Evolutionary conservation across 768 basidiomycete genomes (phyloP), one percentile per base, ranked within the genome.

Genomic region (Tylopilus balloui): DNA sequence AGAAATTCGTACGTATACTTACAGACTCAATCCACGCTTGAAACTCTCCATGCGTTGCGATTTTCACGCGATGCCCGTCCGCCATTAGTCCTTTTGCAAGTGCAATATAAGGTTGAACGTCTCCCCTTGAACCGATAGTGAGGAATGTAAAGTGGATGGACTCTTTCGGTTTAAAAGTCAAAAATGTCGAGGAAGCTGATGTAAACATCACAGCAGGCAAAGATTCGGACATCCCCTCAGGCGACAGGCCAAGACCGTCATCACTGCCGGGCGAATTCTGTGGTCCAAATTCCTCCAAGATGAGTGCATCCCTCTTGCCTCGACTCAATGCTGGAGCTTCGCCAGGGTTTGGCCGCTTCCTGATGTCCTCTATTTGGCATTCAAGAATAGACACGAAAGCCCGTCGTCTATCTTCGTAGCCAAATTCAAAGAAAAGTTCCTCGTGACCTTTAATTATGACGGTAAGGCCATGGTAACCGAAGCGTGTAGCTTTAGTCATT

Each of bases 81-180:
- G 83, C 81, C 69, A 90, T 84, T 21, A 95, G 70, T 0, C 92
- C 94, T 67, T 94, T 96, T 20, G 90, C 89, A 9, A 99, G 76
- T 2, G 96, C 86, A 58, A 99, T 98, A 64, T 98, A 99, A 11
- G 95, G 95, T 67, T 99, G 95, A 9, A 98, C 96, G 65, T 99
- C 95, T 44, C 95, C 95, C 43, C 95, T 79, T 19, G 92, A 93
- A 6, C 95, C 95, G 57, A 99, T 96, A 1, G 95, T 97, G 53
- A 98, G 70, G 70, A 95, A 92, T 0, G 96, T 97, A 61, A 99
- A 90, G 58, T 83, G 86, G 52, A 99, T 69, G 2, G 88, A 73
- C 57, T 88, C 79, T 59, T 79, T 78, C 2, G 95, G 96, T 67
- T 92, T 94, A 74, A 99, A 99, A 6, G 92, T 95, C 55, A 99